These are phyloP conservation scores for Sugiyamaella japonica DNA, from an alignment of 1,139 yeast species.

Conservation along the genomic window DNA sequence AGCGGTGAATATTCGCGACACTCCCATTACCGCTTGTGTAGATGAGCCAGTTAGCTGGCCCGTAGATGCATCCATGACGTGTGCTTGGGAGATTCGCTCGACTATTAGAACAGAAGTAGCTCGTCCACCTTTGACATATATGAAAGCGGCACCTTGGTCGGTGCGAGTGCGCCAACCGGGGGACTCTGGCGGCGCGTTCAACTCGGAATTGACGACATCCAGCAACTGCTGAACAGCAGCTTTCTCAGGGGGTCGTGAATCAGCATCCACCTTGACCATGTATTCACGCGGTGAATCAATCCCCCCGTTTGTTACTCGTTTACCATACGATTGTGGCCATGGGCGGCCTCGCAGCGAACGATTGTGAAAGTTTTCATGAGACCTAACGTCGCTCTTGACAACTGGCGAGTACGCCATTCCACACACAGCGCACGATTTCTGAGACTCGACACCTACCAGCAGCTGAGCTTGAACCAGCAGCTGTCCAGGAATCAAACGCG, in stretches of 20 bases:
- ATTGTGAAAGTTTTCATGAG: conserved; percentile 48
- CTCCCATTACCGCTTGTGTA: conserved; percentile 46
- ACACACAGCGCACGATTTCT: conserved; percentile 40
- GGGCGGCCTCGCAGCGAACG: conserved; percentile 48
- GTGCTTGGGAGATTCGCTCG: conserved; percentile 42
- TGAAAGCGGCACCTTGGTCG: conserved; percentile 44
- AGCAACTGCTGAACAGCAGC: conserved; percentile 44
- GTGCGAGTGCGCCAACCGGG: conserved; percentile 46
- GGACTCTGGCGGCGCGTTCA: conserved; percentile 58
- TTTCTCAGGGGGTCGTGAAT: conserved; percentile 35
- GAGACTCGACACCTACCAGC: conserved; percentile 8
- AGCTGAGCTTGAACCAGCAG: conserved; percentile 10
- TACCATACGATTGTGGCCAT: conserved; percentile 49
- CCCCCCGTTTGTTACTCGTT: conserved; percentile 11
- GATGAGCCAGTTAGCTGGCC: conserved; percentile 43
- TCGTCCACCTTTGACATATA: conserved; percentile 43
- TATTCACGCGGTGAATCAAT: conserved; percentile 18
- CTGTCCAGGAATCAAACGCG: background rate
- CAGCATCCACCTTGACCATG: conserved; percentile 38
- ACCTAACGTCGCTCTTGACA: conserved; percentile 47
- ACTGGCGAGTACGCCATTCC: conserved; percentile 58
- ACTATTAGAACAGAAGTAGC: conserved; percentile 57
- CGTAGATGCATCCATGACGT: conserved; percentile 50
- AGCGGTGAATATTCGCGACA: conserved; percentile 67
- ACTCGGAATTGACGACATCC: conserved; percentile 56